These are phyloP conservation scores for Hypoxylon sp. DNA, from an alignment of 2,329 filamentous ascomycete genomes.

Conservation along the genomic window DNA sequence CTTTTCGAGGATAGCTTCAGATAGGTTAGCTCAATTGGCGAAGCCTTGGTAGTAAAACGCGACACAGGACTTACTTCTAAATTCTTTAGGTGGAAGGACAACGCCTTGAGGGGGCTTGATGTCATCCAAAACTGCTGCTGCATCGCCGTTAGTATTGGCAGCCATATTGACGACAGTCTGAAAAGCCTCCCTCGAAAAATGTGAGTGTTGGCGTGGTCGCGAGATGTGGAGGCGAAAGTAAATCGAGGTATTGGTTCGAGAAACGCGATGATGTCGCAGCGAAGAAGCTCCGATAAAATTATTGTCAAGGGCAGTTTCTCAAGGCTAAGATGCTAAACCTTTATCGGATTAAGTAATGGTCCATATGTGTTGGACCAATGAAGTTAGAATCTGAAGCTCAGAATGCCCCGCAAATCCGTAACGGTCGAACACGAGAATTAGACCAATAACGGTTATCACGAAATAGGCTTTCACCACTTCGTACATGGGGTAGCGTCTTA, in stretches of 20 bases:
- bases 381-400: too few species aligned
- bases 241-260: constrained; percentile 32
- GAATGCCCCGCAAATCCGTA: too few species aligned
- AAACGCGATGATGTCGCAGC: constrained; percentile 36
- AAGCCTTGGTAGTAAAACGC: not conserved
- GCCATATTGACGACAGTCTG: constrained; percentile 48
- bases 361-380: constrained; percentile 19
- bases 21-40: constrained; percentile 50
- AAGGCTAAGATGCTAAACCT: not conserved
- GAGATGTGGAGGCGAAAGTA: constrained; percentile 17
- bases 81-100: constrained; percentile 88
- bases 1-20: constrained; percentile 76
- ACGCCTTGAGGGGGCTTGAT: constrained; percentile 83
- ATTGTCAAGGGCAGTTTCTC: constrained; percentile 13
- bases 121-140: constrained; percentile 65
- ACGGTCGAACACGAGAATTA: too few species aligned
- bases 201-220: constrained; percentile 5
- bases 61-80: constrained; percentile 63
- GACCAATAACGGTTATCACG: too few species aligned
- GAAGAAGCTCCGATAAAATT: constrained; percentile 33
- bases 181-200: constrained; percentile 40
- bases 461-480: too few species aligned
- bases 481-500: too few species aligned
- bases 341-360: constrained; percentile 23
- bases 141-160: constrained; percentile 60